Evolutionary conservation across 768 basidiomycete genomes (phyloP), one percentile per base, ranked within the genome.

Genomic region (Russula sp.): DNA sequence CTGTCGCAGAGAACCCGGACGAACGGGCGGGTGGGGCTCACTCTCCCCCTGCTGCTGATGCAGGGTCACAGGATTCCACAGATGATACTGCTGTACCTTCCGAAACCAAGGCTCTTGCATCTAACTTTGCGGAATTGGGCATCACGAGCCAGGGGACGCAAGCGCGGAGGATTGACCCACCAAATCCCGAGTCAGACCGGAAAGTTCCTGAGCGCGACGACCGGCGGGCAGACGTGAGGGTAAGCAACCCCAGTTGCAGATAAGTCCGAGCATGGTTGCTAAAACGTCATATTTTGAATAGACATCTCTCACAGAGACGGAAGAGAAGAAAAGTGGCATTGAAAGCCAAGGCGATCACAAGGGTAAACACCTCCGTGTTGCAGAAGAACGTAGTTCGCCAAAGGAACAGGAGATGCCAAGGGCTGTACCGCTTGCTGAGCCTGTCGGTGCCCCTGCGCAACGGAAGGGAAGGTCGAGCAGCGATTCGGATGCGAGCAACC

Each of bases 1-100:
- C 74, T 7, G 79, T 83, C 6, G 78, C 80, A 3, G 73, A 76
- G 47, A 71, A 82, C 1, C 83, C 82, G 2, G 79, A 81, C 14
- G 80, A 83, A 22, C 31, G 42, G 32, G 18, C 1, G 2, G 45
- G 37, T n/a, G 18, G 13, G 5, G 20, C 31, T 2, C 32, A 31
- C 13, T 39, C 18, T 7, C 45, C 39, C 0, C 10, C 11, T 14
- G 20, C 51, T 39, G 35, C 34, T 1, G 42, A 4, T 10, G 22
- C 34, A 35, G n/a, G 4, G 49, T 44, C 49, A 8, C 44, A 48
- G 44, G 55, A 35, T 49, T 40, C 16, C 27, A 9, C 13, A 4
- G 37, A 22, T 2, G 62, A 51, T 31, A 27, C 31, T 1, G 40
- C 16, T 6, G 47, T 27, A 37, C 45, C 34, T 18, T 18, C 55